These are phyloP conservation scores for Stylonectria norvegica DNA, from an alignment of 2,329 filamentous ascomycete genomes.

Conservation along the genomic window DNA sequence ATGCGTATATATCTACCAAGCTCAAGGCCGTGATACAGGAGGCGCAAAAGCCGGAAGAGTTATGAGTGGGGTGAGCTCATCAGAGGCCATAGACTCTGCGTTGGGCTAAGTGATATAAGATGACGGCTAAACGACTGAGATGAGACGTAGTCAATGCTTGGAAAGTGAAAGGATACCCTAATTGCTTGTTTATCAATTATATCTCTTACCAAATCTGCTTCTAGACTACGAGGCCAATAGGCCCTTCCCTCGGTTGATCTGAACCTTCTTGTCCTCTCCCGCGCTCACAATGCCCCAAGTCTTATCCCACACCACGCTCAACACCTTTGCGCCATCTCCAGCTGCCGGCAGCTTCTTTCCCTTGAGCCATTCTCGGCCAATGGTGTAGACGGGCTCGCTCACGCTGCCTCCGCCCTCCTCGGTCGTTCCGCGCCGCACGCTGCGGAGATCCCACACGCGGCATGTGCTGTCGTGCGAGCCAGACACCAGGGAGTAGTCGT, in stretches of 20 bases:
- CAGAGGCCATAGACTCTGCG: too few species aligned
- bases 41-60: conserved; percentile 10
- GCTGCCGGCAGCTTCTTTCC: conserved; percentile 61
- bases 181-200: too few species aligned
- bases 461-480: conserved; percentile 92
- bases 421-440: conserved; percentile 56
- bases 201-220: too few species aligned
- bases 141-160: too few species aligned
- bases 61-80: too few species aligned
- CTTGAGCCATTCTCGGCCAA: conserved; percentile 70
- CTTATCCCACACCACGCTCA: conserved; percentile 81
- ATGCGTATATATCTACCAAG: conserved; percentile 8
- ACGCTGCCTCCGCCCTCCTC: conserved; percentile 61
- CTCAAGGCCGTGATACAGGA: conserved; percentile 29
- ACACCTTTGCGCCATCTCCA: conserved; percentile 86
- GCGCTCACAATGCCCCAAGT: conserved; percentile 85
- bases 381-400: conserved; percentile 70
- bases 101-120: too few species aligned
- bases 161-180: too few species aligned
- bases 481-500: conserved; percentile 78
- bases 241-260: conserved; percentile 73
- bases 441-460: conserved; percentile 88
- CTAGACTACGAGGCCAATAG: conserved; percentile 38
- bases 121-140: too few species aligned
- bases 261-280: conserved; percentile 90